Conservation (phyloP, 2,329 filamentous ascomycete genomes). For the Colletotrichum liriopes region DNA sequence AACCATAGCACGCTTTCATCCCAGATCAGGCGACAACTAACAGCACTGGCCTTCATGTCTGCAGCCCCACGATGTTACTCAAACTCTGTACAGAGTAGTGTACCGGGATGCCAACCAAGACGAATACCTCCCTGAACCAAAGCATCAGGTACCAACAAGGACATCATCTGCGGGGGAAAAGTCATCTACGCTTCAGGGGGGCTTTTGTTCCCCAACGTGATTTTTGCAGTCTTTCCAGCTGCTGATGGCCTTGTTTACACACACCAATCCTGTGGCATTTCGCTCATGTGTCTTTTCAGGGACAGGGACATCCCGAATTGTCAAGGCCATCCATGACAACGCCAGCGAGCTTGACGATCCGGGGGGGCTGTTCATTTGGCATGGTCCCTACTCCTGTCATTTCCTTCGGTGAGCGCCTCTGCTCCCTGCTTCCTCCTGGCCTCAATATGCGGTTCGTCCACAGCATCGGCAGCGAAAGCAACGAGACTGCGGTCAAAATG, state of each 20-base stretch:
- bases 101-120: constrained; percentile 46
- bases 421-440: constrained; percentile 60
- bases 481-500: constrained; percentile 76
- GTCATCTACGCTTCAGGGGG: constrained; percentile 62
- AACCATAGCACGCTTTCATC: neutral
- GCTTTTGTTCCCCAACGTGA: constrained; percentile 52
- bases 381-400: constrained; percentile 74
- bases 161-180: constrained; percentile 61
- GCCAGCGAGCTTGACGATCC: constrained; percentile 70
- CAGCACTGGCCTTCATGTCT: neutral
- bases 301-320: constrained; percentile 72
- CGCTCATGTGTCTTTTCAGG: constrained; percentile 71
- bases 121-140: constrained; percentile 47
- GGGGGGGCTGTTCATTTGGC: constrained; percentile 56
- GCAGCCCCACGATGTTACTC: constrained; percentile 9
- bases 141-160: constrained; percentile 48
- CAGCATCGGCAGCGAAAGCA: constrained; percentile 70
- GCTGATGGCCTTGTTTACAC: constrained; percentile 1
- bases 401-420: constrained; percentile 66
- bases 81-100: constrained; percentile 34
- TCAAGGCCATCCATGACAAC: constrained; percentile 65
- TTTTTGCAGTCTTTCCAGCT: too few species aligned
- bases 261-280: constrained; percentile 67
- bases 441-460: constrained; percentile 72
- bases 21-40: neutral